These are phyloP conservation scores for Fusarium pseudonygamai DNA, from an alignment of 2,329 filamentous ascomycete species.

Conservation along the genomic window DNA sequence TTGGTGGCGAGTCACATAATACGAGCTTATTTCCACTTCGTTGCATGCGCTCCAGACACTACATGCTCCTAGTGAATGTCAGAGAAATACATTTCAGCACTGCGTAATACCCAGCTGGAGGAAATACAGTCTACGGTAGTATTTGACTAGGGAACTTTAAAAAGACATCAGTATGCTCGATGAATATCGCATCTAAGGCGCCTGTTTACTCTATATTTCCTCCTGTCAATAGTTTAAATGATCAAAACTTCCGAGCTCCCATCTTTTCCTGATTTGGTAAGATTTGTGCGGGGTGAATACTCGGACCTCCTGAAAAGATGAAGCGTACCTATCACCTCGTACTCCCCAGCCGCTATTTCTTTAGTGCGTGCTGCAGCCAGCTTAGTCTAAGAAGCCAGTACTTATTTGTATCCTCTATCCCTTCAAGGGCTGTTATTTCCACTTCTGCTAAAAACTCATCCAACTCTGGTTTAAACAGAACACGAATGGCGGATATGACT, in stretches of 20 bases:
- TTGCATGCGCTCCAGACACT: neutral
- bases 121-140: neutral
- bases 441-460: neutral
- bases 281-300: neutral
- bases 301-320: neutral
- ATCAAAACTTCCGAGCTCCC: neutral
- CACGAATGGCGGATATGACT: neutral
- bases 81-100: neutral
- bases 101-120: neutral
- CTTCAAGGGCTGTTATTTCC: neutral
- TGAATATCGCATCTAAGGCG: neutral
- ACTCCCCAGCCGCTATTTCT: neutral
- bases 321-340: neutral
- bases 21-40: neutral
- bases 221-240: neutral
- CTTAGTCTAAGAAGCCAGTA: neutral
- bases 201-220: neutral
- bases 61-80: accelerated
- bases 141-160: accelerated
- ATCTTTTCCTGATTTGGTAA: neutral
- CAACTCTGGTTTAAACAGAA: neutral
- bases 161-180: too few relatives aligned
- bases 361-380: neutral
- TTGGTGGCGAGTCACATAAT: too few relatives aligned
- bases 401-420: neutral